Conservation (phyloP, 2,329 filamentous ascomycete species). For the Fusarium fujikuroi region DNA sequence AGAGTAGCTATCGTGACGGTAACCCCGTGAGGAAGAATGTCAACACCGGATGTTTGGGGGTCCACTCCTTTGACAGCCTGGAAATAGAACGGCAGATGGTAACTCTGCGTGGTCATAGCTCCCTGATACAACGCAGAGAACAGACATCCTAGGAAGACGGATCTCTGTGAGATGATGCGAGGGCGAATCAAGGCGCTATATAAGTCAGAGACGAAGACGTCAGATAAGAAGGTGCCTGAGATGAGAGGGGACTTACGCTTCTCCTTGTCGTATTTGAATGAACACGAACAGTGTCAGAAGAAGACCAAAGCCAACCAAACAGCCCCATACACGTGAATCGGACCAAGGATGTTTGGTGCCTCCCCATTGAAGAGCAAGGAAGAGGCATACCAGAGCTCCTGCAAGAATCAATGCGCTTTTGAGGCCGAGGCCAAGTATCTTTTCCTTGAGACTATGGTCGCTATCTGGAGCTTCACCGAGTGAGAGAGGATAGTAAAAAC, state of each 20-base stretch:
- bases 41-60: constrained; percentile 28
- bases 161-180: constrained; percentile 25
- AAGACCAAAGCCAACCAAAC: constrained; percentile 32
- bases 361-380: constrained; percentile 42
- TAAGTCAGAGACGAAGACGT: background rate
- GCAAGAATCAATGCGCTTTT: constrained; percentile 30
- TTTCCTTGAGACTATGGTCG: background rate
- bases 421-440: constrained; percentile 11
- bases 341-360: constrained; percentile 38
- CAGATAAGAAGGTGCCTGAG: too few species aligned
- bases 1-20: constrained; percentile 24
- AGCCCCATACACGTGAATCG: constrained; percentile 38
- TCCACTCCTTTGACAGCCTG: constrained; percentile 36
- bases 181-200: constrained; percentile 29
- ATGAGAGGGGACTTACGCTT: constrained; percentile 7
- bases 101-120: constrained; percentile 36
- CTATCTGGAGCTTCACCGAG: constrained; percentile 15
- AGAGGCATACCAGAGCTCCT: constrained; percentile 21
- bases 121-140: constrained; percentile 38
- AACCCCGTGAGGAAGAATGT: constrained; percentile 34
- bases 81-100: constrained; percentile 40
- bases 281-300: constrained; percentile 23
- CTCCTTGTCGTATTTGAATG: constrained; percentile 25
- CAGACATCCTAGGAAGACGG: constrained; percentile 24
- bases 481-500: constrained; percentile 15